phyloP scores from a whole-genome alignment of 2,329 filamentous ascomycete species.

The Lasiodiplodia sp. region DNA sequence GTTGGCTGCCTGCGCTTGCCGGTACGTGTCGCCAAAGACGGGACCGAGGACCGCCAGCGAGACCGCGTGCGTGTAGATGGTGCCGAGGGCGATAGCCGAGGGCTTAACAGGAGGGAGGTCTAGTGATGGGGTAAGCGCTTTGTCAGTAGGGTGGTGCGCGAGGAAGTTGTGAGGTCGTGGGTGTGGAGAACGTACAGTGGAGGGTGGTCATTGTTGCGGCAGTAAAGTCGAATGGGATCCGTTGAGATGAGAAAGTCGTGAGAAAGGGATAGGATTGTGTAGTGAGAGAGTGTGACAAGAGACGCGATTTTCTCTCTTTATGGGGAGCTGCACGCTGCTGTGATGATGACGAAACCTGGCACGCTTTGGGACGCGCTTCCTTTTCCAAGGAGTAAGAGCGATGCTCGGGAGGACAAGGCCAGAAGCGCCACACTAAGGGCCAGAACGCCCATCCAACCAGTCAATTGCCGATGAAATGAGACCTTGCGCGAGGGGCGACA shows the following conservation, averaged over 20 bases:
- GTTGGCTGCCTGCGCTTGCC: conserved; percentile 88
- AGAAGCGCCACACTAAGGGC: conserved; percentile 10
- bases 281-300: neutral
- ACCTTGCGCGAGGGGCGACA: neutral
- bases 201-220: conserved; percentile 64
- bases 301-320: conserved; percentile 10
- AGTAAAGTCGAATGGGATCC: neutral
- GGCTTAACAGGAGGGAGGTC: conserved; percentile 90
- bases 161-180: neutral
- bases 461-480: neutral
- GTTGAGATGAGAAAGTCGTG: neutral
- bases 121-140: conserved; percentile 39
- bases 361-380: conserved; percentile 15
- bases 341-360: conserved; percentile 22
- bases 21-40: conserved; percentile 93
- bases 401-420: neutral
- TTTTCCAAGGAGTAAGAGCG: conserved; percentile 18
- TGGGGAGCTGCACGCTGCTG: conserved; percentile 7
- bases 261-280: neutral
- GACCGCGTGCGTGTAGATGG: conserved; percentile 91
- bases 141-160: neutral
- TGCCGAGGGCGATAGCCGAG: conserved; percentile 95
- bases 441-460: neutral
- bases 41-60: conserved; percentile 87
- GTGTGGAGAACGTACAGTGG: conserved; percentile 58